These are phyloP conservation scores for Astragalus membranaceus DNA, from an alignment of 306 rosid genomes.

Conservation along the genomic window DNA sequence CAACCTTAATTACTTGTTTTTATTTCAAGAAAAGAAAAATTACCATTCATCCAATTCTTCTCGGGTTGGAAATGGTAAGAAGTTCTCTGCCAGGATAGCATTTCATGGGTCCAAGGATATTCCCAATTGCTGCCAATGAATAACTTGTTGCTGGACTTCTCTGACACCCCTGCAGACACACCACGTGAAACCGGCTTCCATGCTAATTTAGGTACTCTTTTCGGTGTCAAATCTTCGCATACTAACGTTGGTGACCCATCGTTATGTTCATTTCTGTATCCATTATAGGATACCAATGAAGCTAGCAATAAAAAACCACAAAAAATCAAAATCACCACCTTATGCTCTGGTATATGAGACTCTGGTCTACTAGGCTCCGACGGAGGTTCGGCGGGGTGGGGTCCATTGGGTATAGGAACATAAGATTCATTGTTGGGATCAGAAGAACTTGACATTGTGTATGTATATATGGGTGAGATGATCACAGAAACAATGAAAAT, in stretches of 20 bases:
- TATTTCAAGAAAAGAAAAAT: too few relatives aligned
- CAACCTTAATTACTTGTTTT: background rate
- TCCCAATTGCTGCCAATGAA: background rate
- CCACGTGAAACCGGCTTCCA: slow-evolving; percentile 49
- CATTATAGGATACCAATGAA: slow-evolving; percentile 29
- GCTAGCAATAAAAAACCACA: slow-evolving; percentile 38
- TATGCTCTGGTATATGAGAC: background rate
- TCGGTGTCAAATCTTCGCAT: background rate
- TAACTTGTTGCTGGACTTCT: slow-evolving; percentile 41
- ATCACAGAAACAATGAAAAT: background rate
- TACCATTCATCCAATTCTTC: slow-evolving; percentile 96
- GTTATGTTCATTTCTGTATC: background rate
- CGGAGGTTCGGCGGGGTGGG: background rate
- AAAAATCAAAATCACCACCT: background rate
- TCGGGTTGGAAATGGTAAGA: slow-evolving; percentile 87
- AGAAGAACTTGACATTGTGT: background rate
- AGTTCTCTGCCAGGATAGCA: slow-evolving; percentile 90
- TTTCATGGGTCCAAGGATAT: slow-evolving; percentile 59
- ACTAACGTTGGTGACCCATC: background rate
- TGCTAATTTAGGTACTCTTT: background rate
- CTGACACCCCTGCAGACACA: slow-evolving; percentile 57
- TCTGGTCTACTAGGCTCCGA: background rate
- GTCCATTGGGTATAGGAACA: slow-evolving; percentile 27
- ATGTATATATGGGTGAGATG: background rate
- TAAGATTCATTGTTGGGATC: slow-evolving; percentile 29